Conservation (phyloP, 2,329 filamentous ascomycete species). For the Pseudocercospora fuligena region DNA sequence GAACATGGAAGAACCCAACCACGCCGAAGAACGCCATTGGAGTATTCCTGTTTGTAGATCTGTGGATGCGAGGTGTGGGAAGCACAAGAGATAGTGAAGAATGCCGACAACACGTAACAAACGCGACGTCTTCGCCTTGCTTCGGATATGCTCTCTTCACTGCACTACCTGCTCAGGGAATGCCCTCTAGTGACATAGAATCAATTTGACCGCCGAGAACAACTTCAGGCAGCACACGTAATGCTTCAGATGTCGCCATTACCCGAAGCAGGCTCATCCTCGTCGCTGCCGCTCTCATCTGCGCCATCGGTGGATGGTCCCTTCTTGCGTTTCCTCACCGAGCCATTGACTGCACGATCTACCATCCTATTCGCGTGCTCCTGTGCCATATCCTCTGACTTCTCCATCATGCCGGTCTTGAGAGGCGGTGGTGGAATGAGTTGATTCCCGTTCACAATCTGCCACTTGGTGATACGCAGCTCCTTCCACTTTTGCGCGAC, state of each 20-base stretch:
- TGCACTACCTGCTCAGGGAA: no score
- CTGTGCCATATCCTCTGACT: slow-evolving; percentile 4
- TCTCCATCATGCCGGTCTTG: not conserved
- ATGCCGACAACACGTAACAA: not conserved
- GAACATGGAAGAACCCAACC: not conserved
- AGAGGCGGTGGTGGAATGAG: slow-evolving; percentile 26
- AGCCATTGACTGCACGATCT: slow-evolving; percentile 10
- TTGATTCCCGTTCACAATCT: slow-evolving; percentile 55
- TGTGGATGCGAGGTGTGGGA: not conserved
- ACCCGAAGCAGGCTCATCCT: slow-evolving; percentile 1
- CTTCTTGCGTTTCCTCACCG: slow-evolving; percentile 23
- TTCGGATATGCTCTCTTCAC: not conserved
- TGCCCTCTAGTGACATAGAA: not conserved
- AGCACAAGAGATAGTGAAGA: not conserved
- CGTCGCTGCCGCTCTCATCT: slow-evolving; percentile 16
- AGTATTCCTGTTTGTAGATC: not conserved
- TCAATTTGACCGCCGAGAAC: not conserved
- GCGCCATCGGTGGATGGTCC: slow-evolving; percentile 20
- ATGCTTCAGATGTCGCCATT: slow-evolving; percentile 3
- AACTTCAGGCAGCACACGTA: not conserved
- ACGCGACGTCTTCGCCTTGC: no score
- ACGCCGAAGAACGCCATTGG: not conserved
- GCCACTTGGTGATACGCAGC: slow-evolving; percentile 72
- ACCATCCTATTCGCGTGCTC: slow-evolving; percentile 14
- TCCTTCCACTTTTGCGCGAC: slow-evolving; percentile 71